These are phyloP conservation scores for Mucor indicus DNA, from an alignment of 371 early-diverging fungal genomes.

Conservation along the genomic window DNA sequence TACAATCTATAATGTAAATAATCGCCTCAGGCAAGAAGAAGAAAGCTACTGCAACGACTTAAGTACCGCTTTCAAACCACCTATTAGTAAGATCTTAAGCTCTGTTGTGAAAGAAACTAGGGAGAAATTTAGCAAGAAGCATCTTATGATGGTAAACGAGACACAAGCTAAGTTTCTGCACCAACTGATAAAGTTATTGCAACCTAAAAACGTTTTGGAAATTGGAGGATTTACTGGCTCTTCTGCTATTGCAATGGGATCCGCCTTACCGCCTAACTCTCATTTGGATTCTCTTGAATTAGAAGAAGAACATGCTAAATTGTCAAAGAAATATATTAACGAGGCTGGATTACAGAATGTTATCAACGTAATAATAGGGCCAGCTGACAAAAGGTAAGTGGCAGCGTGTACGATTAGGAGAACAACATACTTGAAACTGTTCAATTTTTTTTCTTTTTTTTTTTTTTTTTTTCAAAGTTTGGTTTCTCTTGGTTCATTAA, in stretches of 20 bases:
- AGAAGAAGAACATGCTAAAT: slow-evolving; percentile 29
- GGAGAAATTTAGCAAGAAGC: slow-evolving; percentile 24
- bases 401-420: not conserved
- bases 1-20: slow-evolving; percentile 7
- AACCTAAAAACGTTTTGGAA: slow-evolving; percentile 44
- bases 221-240: slow-evolving; percentile 65
- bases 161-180: slow-evolving; percentile 46
- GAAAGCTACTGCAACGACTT: slow-evolving; percentile 19
- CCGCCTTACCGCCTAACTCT: slow-evolving; percentile 32
- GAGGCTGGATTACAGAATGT: slow-evolving; percentile 9
- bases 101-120: slow-evolving; percentile 19
- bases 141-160: slow-evolving; percentile 44
- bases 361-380: slow-evolving; percentile 23
- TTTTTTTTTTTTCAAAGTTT: slow-evolving; percentile 3
- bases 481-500: not conserved
- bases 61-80: slow-evolving; percentile 21
- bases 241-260: slow-evolving; percentile 60
- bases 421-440: not conserved
- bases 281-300: slow-evolving; percentile 47
- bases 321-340: slow-evolving; percentile 41
- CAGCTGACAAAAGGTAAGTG: slow-evolving; percentile 5
- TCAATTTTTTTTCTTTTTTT: not conserved
- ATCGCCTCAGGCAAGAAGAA: slow-evolving; percentile 23
- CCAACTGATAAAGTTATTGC: slow-evolving; percentile 32
- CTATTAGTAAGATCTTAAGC: slow-evolving; percentile 1